Evolutionary conservation across 495 filamentous ascomycete genomes (phyloP), one percentile per base, ranked within the genome.

Genomic region (Penicillium canescens): DNA sequence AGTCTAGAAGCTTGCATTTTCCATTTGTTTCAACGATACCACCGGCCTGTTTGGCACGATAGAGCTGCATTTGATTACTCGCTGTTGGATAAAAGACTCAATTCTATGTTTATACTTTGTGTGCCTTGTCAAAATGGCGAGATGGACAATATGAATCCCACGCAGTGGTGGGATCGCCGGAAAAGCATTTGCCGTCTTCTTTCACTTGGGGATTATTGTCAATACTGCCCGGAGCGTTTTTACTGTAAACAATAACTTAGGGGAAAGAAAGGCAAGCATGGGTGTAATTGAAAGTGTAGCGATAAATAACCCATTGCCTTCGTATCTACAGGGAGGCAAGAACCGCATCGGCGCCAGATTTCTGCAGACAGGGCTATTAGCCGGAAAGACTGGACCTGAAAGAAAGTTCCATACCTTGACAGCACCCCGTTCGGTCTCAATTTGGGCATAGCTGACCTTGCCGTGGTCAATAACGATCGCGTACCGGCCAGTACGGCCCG

Each of bases 401-500:
- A 7, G 6, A 41, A 47, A 46, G 7, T 23, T n/a, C 14, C 54
- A 43, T 42, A 69, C 63, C 72, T 66, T 63, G 4, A 68, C 63
- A 47, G 84, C 83, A 51, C 88, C 83, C 52, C 78, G 78, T 39
- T 82, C 78, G 37, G 84, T 84, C 70, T 92, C 88, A 59, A 88
- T 86, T 67, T 90, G 85, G 16, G 92, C 91, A 71, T 96, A 96
- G 42, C 74, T 74, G 45, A 98, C 80, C 76, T 88, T 95, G 50
- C 92, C 92, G 66, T 95, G 84, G 69, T 96, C 91, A 59, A 98
- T 82, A 16, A 94, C 75, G 62, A 96, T 79, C 39, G 90, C 93
- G 71, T 89, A 98, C 20, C 93, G 79, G 14, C 83, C 83, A n/a
- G 89, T 92, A 23, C 90, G 82, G 6, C 70, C 69, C 1, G 69